Evolutionary conservation across 2,329 filamentous ascomycete species (phyloP), one percentile per base, ranked within the genome.

Genomic region (Cordyceps cicadae): DNA sequence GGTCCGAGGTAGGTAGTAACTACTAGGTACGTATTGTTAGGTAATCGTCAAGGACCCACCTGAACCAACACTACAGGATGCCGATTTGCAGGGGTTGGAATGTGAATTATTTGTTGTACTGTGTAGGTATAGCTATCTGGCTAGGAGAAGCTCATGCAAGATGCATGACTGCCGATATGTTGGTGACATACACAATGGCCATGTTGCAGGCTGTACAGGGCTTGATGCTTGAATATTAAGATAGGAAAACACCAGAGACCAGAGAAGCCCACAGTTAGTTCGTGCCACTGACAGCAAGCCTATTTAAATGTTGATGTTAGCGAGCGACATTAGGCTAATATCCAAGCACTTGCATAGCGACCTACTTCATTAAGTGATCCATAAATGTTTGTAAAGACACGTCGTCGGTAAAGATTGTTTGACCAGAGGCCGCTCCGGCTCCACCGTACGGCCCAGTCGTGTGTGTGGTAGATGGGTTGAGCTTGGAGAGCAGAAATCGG

Each of bases 361-460:
- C 87, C 76, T 81, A 92, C 90, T 99, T 99, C 94, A 99, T 99
- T 72, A 99, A 79, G 77, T 97, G 92, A 70, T 99, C 94, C 94
- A 99, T 99, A 72, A 99, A 99, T 1, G 93, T 97, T 76, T 97
- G 93, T 71, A 99, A 79, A 59, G 92, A 97, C 59, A 99, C 94
- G 74, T 99, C 94, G 70, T 99, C 94, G 0, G 94, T 99, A 77
- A 99, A 99, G 69, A 99, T 99, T 5, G 94, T 99, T 76, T 99
- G 94, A 9, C 93, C 92, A 52, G 89, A 92, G 70, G 93, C 90
- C 3, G 84, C 82, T 34, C 89, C 86, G 54, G 93, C 89, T 63
- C 92, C 92, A 60, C 94, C 94, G 70, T 96, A 97, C 14, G 90
- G 89, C 58, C 91, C 90, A 0, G 89, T 92, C 0, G 94, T 97